Evolutionary conservation across 2,329 filamentous ascomycete species (phyloP).

Genomic region (Diplocarpon mali): DNA sequence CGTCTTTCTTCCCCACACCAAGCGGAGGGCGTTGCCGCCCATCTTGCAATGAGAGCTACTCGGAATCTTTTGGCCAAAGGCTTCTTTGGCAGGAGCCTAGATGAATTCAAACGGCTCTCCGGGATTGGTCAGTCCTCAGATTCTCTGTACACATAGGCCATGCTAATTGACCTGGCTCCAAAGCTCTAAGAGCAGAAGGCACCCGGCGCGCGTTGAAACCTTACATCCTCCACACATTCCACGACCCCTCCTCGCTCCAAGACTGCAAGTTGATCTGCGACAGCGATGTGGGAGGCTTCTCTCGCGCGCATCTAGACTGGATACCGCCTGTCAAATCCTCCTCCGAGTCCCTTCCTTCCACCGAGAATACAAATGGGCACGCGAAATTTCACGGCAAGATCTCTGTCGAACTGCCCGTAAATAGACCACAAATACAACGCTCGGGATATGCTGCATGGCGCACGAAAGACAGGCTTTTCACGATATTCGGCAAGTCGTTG

Average conservation of each 20-base stretch:
- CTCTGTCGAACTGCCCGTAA: slow-evolving; percentile 68
- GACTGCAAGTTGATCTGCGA: slow-evolving; percentile 76
- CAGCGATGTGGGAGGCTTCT: slow-evolving; percentile 76
- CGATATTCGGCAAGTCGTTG: slow-evolving; percentile 72
- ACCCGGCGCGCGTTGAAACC: slow-evolving; percentile 54
- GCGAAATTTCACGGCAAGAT: slow-evolving; percentile 80
- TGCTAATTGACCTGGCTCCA: slow-evolving; percentile 11
- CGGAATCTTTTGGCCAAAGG: slow-evolving; percentile 35
- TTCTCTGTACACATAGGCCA: not conserved
- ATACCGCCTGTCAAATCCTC: slow-evolving; percentile 19
- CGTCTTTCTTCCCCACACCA: no score
- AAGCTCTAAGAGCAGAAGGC: slow-evolving; percentile 60
- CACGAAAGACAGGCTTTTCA: slow-evolving; percentile 64
- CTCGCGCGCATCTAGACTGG: slow-evolving; percentile 56
- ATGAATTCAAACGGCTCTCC: slow-evolving; percentile 47
- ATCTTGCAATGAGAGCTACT: slow-evolving; percentile 36
- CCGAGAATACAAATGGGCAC: slow-evolving; percentile 40
- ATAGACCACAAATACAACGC: slow-evolving; percentile 63
- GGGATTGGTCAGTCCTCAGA: slow-evolving; percentile 36
- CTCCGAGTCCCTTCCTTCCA: slow-evolving; percentile 8
- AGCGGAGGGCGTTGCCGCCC: no score
- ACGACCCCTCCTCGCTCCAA: slow-evolving; percentile 34
- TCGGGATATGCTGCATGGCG: slow-evolving; percentile 86
- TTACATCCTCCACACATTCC: slow-evolving; percentile 54
- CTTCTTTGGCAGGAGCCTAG: slow-evolving; percentile 46